phyloP scores from a whole-genome alignment of 2,329 filamentous ascomycete genomes.

The Colletotrichum falcatum region DNA sequence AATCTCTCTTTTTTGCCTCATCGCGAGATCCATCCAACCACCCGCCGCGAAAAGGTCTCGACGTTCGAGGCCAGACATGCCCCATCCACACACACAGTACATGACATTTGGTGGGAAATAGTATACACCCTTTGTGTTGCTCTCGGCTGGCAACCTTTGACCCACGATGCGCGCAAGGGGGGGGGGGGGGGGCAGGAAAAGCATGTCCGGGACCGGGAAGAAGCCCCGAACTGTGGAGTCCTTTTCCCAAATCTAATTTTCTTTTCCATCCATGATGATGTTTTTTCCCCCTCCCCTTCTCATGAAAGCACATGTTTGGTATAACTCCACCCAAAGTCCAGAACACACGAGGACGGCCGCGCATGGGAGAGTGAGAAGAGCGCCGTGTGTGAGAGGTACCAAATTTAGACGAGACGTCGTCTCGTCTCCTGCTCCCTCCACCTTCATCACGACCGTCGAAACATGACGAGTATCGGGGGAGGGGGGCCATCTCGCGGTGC shows the following conservation, averaged over 20 bases:
- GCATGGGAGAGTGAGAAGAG: too few species aligned
- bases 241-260: conserved; percentile 1
- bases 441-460: conserved; percentile 23
- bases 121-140: neutral
- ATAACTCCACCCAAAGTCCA: neutral
- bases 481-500: conserved; percentile 13
- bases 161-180: conserved; percentile 29
- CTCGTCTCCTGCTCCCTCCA: neutral
- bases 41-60: neutral
- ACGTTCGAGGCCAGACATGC: neutral
- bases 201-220: neutral
- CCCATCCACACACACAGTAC: neutral
- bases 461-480: conserved; percentile 29
- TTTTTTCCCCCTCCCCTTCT: too few species aligned
- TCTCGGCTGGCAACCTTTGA: conserved; percentile 1
- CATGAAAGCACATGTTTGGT: neutral
- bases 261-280: neutral
- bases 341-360: neutral
- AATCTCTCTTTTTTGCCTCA: conserved; percentile 17
- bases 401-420: conserved; percentile 31
- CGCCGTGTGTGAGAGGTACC: neutral
- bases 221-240: conserved; percentile 14
- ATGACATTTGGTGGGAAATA: conserved; percentile 1
- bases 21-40: conserved; percentile 13
- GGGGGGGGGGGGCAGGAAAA: neutral